Base-by-base conservation (phyloP, 2,329 filamentous ascomycete genomes). In the Hypoxylon sp. region DNA sequence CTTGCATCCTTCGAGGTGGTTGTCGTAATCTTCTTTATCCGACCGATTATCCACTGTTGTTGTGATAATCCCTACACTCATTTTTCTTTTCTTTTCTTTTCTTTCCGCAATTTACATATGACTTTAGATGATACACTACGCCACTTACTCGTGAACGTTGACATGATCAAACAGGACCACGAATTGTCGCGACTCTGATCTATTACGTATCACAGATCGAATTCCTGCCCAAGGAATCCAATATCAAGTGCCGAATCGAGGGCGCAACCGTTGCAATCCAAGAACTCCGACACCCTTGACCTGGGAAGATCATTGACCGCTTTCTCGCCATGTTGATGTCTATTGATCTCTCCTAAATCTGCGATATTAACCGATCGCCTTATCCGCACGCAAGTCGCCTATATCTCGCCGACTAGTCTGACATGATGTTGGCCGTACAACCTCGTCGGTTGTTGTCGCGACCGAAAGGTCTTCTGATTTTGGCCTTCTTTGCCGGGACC, bases 391-490 rank as follows among this genome's bases (percentile, higher is more conserved):
- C 30, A 49, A 45, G 21, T 32, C 37, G 35, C 27, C 7, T 49
- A 25, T 57, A 45, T 41, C 32, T 26, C 15, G n/a, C 29, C 26
- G 42, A 45, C 37, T 25, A 13, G 9, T 46, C 51, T 30, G 37
- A 59, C 55, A 65, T 58, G 43, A 70, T 71, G 67, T 52, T 69
- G 42, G 64, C 67, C 23, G 62, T 67, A 19, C 62, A 65, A 52
- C 65, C 67, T 23, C 67, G 67, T 42, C 64, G 67, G 35, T 63
- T 67, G 56, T 66, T 74, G 46, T 67, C 74, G 34, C 69, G 75
- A 51, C 73, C 75, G 44, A 75, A 71, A 62, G 68, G 72, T 27
- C 56, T 79, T 20, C 57, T 78, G 7, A 58, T 78, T 25, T 63
- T 77, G 16, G 66, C 67, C 21, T 49, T 78, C 15, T 72, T 72